Evolutionary conservation across 805 yeast species (phyloP), one percentile per base, ranked within the genome.

Genomic region (Candida xiaguanensis): DNA sequence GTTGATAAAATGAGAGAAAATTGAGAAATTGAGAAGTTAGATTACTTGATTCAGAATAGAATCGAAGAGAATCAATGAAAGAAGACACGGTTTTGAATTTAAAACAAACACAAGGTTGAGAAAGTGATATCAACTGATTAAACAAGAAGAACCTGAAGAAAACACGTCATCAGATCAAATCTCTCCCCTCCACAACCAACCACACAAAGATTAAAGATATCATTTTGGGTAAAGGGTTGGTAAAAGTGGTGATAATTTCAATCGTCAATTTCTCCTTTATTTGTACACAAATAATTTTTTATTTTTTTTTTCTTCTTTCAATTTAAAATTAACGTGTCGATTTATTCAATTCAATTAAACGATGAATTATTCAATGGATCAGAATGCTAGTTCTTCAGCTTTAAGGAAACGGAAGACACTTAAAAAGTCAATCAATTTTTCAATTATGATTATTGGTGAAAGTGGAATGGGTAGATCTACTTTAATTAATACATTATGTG

Each of bases 381-480:
- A 36, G 12, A 36, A 36, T 16, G 37, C 37, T 15, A 57, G 67
- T 18, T 64, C 72, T 24, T 53, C 71, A 11, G 72, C 71, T 12
- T 60, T 69, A 47, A 62, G 74, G 40, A 85, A 85, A 66, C 78
- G 85, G 58, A 86, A 86, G 67, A 83, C 81, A 36, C 67, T 85
- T 61, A 87, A 86, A 63, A 84, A 86, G 63, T 85, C 89, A 24
- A 79, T 86, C 66, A 86, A 85, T 55, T 87, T 89, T 70, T 83
- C 95, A 16, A 59, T 85, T 43, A 82, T 89, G 91, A 81, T 86
- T 27, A 82, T 87, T 40, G 97, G 96, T 31, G 84, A 85, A 56
- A 78, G 82, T 34, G 97, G 97, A 2, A 68, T 80, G 33, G 96
- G 96, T 13, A 77, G 96, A 58, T 84, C 95, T n/a, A 89, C 96